Percentiles rank a stretch among this genome's conserved stretches.
phyloP scores from a whole-genome alignment of 2,329 filamentous ascomycete genomes.

The Albifimbria verrucaria region DNA sequence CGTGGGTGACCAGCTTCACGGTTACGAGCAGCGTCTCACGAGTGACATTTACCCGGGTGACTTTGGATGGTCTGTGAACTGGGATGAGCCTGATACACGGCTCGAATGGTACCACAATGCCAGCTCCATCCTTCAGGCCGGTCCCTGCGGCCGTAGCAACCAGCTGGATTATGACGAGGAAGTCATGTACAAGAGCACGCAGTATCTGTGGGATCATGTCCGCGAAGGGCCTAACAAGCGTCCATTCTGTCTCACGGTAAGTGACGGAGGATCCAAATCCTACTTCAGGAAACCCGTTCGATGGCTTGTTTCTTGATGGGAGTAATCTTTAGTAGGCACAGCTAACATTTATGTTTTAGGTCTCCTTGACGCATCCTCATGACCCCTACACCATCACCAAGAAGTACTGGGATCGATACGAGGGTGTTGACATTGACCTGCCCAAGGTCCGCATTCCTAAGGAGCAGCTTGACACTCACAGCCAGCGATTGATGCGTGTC shows the following conservation, averaged over 20 bases:
- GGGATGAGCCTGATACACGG: conserved; percentile 82
- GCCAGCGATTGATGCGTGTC: conserved; percentile 79
- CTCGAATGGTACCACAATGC: conserved; percentile 97
- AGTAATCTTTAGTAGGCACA: neutral
- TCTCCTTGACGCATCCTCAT: conserved; percentile 91
- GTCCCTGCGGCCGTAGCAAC: conserved; percentile 85
- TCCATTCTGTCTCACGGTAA: conserved; percentile 76
- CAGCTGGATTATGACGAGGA: conserved; percentile 96
- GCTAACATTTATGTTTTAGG: conserved; percentile 30
- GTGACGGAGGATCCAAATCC: too few relatives aligned
- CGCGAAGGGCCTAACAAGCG: conserved; percentile 70
- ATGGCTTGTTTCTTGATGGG: neutral
- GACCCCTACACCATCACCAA: conserved; percentile 93
- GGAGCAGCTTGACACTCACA: conserved; percentile 82
- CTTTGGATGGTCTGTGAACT: conserved; percentile 92
- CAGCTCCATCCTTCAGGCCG: conserved; percentile 87
- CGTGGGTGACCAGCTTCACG: conserved; percentile 89
- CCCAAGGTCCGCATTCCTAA: conserved; percentile 76
- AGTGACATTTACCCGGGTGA: conserved; percentile 94
- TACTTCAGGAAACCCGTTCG: too few relatives aligned
- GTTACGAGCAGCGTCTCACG: conserved; percentile 89
- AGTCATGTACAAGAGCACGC: conserved; percentile 86
- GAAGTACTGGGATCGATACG: conserved; percentile 91
- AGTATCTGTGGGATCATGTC: conserved; percentile 88
- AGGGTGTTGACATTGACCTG: conserved; percentile 81